phyloP scores from a whole-genome alignment of 257 asterid species.

The Verbena officinalis region DNA sequence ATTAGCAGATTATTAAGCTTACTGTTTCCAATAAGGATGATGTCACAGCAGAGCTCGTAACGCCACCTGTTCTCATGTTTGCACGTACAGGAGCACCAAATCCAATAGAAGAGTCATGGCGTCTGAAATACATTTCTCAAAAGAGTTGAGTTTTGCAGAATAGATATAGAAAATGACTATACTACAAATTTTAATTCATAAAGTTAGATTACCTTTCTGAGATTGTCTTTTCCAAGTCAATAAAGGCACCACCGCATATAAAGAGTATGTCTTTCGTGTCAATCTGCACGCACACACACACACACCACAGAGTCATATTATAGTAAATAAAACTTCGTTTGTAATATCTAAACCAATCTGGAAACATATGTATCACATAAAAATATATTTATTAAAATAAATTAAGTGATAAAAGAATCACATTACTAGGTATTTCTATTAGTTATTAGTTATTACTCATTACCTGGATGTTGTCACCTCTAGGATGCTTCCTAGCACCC shows the following conservation, averaged over 20 bases:
- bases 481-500: slow-evolving; percentile 99
- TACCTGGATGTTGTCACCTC: slow-evolving; percentile 99
- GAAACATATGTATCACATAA: neutral
- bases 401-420: too few relatives aligned
- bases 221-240: slow-evolving; percentile 96
- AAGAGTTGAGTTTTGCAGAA: slow-evolving; percentile 24
- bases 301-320: neutral
- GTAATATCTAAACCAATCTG: neutral
- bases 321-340: neutral
- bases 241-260: slow-evolving; percentile 97
- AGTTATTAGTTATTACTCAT: too few relatives aligned
- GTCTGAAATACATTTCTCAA: slow-evolving; percentile 56
- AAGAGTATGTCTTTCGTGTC: slow-evolving; percentile 98
- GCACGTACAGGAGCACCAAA: slow-evolving; percentile 97
- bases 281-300: slow-evolving; percentile 55
- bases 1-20: slow-evolving; percentile 32
- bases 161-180: slow-evolving; percentile 6
- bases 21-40: slow-evolving; percentile 91
- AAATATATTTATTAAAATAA: too few relatives aligned
- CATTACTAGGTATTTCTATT: neutral
- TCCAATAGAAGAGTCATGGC: slow-evolving; percentile 98
- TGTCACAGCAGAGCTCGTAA: slow-evolving; percentile 79
- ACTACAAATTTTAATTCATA: neutral
- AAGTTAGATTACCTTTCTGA: slow-evolving; percentile 76
- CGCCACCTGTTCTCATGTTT: slow-evolving; percentile 84